Percentiles rank a stretch among this genome's conserved stretches.
Conservation (phyloP, 306 rosid genomes). For the Trifolium repens region DNA sequence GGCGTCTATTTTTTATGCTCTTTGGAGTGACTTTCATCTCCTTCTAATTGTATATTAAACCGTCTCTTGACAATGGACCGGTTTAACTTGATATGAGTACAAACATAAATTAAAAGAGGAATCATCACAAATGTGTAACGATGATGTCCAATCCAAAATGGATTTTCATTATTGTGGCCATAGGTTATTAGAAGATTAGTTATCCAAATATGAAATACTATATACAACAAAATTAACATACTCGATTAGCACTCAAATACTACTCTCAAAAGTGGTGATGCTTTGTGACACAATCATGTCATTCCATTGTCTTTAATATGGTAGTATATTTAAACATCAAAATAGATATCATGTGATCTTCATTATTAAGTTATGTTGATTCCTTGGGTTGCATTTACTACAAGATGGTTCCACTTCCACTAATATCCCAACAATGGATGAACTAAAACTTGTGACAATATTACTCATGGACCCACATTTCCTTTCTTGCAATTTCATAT, state of each 20-base stretch:
- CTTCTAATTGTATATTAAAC: neutral
- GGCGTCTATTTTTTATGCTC: neutral
- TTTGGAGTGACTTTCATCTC: neutral
- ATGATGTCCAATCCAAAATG: neutral
- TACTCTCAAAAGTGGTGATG: slow-evolving; percentile 57
- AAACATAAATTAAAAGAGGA: too few species aligned
- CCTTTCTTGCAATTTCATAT: slow-evolving; percentile 22
- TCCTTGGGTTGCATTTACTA: slow-evolving; percentile 40
- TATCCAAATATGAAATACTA: too few species aligned
- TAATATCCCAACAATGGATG: slow-evolving; percentile 32
- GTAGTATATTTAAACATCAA: slow-evolving; percentile 44
- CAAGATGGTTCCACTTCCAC: slow-evolving; percentile 40
- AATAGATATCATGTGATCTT: slow-evolving; percentile 43
- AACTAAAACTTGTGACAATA: slow-evolving; percentile 25
- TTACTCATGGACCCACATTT: slow-evolving; percentile 36
- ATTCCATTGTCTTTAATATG: slow-evolving; percentile 71
- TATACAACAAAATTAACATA: slow-evolving; percentile 23
- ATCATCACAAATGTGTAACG: neutral
- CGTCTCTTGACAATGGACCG: neutral
- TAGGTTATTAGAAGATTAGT: neutral
- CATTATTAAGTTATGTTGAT: slow-evolving; percentile 40
- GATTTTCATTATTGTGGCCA: neutral
- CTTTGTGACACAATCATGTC: slow-evolving; percentile 66
- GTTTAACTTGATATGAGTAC: neutral
- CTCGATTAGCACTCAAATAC: slow-evolving; percentile 71